Conservation (phyloP, 208 protist genomes). For the Acanthamoeba culbertsoni region DNA sequence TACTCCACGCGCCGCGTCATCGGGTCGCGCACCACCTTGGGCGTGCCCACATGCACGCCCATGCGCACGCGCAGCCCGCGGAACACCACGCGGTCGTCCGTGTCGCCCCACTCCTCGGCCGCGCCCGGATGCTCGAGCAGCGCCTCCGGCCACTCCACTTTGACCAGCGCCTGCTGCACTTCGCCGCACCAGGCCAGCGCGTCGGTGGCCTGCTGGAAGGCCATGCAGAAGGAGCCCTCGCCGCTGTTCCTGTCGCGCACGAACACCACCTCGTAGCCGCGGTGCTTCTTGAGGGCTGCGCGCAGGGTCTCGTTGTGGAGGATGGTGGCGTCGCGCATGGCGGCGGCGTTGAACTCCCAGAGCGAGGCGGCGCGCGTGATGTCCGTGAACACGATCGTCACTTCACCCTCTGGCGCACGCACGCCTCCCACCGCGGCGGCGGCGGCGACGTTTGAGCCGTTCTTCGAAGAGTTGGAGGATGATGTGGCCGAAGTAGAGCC, state of each 20-base stretch:
- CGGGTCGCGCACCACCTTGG: neutral
- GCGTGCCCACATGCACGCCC: conserved; percentile 21
- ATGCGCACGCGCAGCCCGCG: conserved; percentile 39
- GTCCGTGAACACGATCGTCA: conserved; percentile 49
- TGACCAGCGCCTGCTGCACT: neutral
- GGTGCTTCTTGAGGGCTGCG: neutral
- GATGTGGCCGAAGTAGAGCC: neutral
- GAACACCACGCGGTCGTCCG: conserved; percentile 29
- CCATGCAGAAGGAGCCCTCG: conserved; percentile 62
- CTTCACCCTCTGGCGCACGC: neutral
- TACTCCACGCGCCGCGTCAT: conserved; percentile 44
- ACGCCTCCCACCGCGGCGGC: neutral
- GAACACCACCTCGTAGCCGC: conserved; percentile 50
- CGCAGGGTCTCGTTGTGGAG: conserved; percentile 32
- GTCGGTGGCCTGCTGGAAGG: conserved; percentile 19
- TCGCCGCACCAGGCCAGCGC: conserved; percentile 6
- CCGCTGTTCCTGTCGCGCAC: neutral
- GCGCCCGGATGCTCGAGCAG: conserved; percentile 38
- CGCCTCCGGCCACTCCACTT: neutral
- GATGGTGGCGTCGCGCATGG: conserved; percentile 50
- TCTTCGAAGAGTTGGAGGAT: neutral
- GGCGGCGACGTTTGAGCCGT: neutral
- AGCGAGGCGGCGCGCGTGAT: conserved; percentile 39
- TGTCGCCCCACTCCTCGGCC: conserved; percentile 56
- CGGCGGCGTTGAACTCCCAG: conserved; percentile 40